A percentile compares a stretch with the other conserved stretches of the same genome.
Conservation (phyloP, 495 filamentous ascomycete genomes). For the Penicillium pancosmium region DNA sequence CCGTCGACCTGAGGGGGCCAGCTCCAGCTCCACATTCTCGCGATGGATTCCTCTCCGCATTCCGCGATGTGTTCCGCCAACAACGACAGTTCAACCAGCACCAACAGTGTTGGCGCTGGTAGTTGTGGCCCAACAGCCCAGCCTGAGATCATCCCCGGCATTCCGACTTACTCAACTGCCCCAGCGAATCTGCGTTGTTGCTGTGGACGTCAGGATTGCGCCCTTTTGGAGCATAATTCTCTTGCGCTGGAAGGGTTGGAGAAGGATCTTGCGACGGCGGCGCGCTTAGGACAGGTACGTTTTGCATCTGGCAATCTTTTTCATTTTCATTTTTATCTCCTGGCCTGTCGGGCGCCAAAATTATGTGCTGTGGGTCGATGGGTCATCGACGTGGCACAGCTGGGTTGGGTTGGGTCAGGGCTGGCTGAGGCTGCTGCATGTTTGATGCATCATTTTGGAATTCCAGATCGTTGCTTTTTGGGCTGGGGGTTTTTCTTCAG, state of each 20-base stretch:
- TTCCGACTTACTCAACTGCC: slow-evolving; percentile 41
- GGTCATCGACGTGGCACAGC: neutral
- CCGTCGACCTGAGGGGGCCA: neutral
- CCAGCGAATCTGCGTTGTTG: slow-evolving; percentile 63
- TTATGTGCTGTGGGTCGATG: neutral
- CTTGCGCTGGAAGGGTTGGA: slow-evolving; percentile 79
- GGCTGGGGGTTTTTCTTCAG: neutral
- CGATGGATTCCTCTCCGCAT: slow-evolving; percentile 2
- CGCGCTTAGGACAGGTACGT: slow-evolving; percentile 83
- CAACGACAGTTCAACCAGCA: neutral
- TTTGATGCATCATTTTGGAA: slow-evolving; percentile 28
- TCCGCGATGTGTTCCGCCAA: slow-evolving; percentile 34
- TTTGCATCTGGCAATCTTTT: slow-evolving; percentile 8
- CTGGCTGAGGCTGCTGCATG: slow-evolving; percentile 27
- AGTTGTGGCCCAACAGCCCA: neutral
- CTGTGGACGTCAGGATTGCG: slow-evolving; percentile 80
- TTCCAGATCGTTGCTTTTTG: slow-evolving; percentile 14
- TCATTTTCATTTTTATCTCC: slow-evolving; percentile 1
- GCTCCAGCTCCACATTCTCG: neutral
- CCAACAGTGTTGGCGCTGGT: neutral
- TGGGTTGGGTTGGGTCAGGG: neutral
- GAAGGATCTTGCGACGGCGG: slow-evolving; percentile 81
- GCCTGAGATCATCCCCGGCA: slow-evolving; percentile 17
- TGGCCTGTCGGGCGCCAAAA: neutral
- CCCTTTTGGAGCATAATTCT: slow-evolving; percentile 76